Base-by-base conservation (phyloP, 176 grass and related monocot species). In the Ensete ventricosum region DNA sequence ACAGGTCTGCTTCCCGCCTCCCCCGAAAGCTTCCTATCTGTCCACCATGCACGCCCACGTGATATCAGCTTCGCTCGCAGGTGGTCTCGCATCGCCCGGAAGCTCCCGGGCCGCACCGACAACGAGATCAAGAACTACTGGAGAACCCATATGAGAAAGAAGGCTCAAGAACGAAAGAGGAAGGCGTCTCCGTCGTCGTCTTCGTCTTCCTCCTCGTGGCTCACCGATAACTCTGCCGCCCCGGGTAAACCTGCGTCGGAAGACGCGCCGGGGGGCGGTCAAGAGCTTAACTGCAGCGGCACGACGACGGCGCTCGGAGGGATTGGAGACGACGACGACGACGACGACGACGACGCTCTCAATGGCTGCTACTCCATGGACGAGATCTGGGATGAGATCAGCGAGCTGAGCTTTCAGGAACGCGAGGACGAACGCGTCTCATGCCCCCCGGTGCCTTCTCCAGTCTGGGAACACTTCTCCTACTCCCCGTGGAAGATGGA, bases 81-180 rank as follows among this genome's bases (percentile, higher is more conserved):
- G 21, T 96, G 93, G 93, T 96, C 93, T 0, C 75, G 87, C 13
- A 96, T 96, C 66, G 93, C 93, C 1, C 84, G 87, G 14, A 92
- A 81, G 65, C 93, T 96, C 2, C 89, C 93, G 1, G 93, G 93
- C 1, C 93, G 93, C 79, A 96, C 93, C 8, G 93, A 96, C 82
- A 96, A 96, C 64, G 93, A 96, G 89, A 96, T 96, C 82, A 96
- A 96, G 89, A 96, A 96, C 83, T 96, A 88, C 83, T 96, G 93
- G 93, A 82, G 93, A 77, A 96, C 89, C 1, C 93, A 92, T 74
- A 84, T 74, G 81, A 72, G 93, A 70, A 96, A 92, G 87, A 84
- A 86, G 65, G 93, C 89, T 0, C 89, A 92, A 14, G 79, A 83
- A 67, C 50, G 77, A 57, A 82, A 81, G 85, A 87, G 49, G 27